Evolutionary conservation across 2,329 filamentous ascomycete species (phyloP).

Genomic region (Hymenoscyphus scutula): DNA sequence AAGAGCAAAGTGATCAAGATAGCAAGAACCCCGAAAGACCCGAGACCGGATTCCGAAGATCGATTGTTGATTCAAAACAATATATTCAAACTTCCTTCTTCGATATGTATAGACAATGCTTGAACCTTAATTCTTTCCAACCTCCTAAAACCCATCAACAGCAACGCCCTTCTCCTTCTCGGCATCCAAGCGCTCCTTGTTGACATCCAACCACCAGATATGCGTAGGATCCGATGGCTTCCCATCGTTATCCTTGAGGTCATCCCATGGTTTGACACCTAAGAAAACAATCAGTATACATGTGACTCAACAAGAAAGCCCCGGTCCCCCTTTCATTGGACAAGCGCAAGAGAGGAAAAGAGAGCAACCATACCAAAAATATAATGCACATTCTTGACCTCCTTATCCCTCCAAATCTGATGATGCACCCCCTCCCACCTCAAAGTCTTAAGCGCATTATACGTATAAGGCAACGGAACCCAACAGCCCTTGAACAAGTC

Average conservation of each 20-base stretch:
- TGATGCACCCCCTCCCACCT: slow-evolving; percentile 51
- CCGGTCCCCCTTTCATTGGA: no score
- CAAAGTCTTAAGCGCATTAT: slow-evolving; percentile 63
- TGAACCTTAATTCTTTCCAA: neutral
- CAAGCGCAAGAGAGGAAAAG: neutral
- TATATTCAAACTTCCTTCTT: no score
- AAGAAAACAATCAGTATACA: neutral
- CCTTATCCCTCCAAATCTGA: slow-evolving; percentile 55
- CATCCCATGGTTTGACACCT: slow-evolving; percentile 60
- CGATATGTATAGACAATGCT: no score
- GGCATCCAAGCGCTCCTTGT: slow-evolving; percentile 40
- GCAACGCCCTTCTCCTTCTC: slow-evolving; percentile 37
- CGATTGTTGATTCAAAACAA: no score
- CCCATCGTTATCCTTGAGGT: slow-evolving; percentile 43
- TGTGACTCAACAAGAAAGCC: no score
- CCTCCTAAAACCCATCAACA: slow-evolving; percentile 28
- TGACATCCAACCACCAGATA: slow-evolving; percentile 54
- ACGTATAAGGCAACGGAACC: slow-evolving; percentile 58
- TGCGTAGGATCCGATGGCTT: slow-evolving; percentile 48
- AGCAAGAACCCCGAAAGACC: no score
- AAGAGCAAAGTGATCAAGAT: no score
- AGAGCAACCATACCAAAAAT: slow-evolving; percentile 42
- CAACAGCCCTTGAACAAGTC: slow-evolving; percentile 55
- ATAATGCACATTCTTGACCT: slow-evolving; percentile 59
- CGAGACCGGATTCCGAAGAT: no score